These are phyloP conservation scores for Phycomyces blakesleeanus DNA, from an alignment of 192 early-diverging fungal genomes.

Conservation along the genomic window DNA sequence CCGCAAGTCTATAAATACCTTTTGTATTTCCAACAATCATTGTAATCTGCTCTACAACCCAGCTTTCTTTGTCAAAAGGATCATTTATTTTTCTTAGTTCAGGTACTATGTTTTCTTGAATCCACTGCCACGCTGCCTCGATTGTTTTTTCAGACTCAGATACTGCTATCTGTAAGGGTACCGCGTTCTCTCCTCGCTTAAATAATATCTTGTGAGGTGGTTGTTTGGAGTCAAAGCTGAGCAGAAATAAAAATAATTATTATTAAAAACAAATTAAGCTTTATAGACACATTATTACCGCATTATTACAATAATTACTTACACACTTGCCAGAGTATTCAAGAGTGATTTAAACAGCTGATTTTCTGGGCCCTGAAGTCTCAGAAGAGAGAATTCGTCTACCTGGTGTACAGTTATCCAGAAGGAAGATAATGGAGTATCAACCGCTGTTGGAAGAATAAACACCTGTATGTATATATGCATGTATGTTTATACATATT, in stretches of 20 bases:
- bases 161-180: slow-evolving; percentile 78
- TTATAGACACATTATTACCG: not conserved
- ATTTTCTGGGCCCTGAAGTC: slow-evolving; percentile 54
- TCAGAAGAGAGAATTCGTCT: slow-evolving; percentile 67
- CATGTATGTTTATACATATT: too few relatives aligned
- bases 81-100: slow-evolving; percentile 74
- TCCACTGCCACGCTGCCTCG: slow-evolving; percentile 90
- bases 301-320: slow-evolving; percentile 23
- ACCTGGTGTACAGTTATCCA: slow-evolving; percentile 63
- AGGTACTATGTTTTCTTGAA: slow-evolving; percentile 77
- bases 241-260: not conserved
- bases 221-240: slow-evolving; percentile 87
- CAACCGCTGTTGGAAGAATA: slow-evolving; percentile 48
- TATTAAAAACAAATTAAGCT: not conserved
- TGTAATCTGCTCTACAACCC: slow-evolving; percentile 87
- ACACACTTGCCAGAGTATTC: slow-evolving; percentile 93
- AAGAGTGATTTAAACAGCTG: slow-evolving; percentile 65
- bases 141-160: slow-evolving; percentile 78
- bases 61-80: slow-evolving; percentile 75
- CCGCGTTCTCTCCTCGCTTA: slow-evolving; percentile 50
- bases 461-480: slow-evolving; percentile 26
- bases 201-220: slow-evolving; percentile 87
- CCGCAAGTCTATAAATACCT: slow-evolving; percentile 40
- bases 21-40: slow-evolving; percentile 72
- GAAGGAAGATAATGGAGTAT: slow-evolving; percentile 53